Evolutionary conservation across 1,284 basidiomycete genomes (phyloP).

Genomic region (Ceratobasidium sp.): DNA sequence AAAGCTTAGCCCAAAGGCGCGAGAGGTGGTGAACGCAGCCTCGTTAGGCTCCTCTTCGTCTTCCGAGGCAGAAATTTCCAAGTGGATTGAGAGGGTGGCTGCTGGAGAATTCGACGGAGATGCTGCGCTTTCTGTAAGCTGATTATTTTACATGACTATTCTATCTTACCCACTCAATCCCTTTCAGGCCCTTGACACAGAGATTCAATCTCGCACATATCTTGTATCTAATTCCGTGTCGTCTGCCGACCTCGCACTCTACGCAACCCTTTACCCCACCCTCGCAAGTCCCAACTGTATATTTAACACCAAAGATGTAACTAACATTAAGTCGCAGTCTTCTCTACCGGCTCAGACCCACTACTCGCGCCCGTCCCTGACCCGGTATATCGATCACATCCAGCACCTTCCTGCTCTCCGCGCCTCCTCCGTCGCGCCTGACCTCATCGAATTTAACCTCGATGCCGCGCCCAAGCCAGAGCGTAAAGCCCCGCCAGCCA

Average conservation of each 20-base stretch:
- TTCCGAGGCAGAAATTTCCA: conserved; percentile 39
- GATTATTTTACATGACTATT: background rate
- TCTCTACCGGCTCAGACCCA: conserved; percentile 76
- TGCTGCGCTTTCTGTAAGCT: conserved; percentile 30
- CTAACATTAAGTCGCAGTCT: conserved; percentile 64
- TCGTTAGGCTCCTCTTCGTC: conserved; percentile 37
- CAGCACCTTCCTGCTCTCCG: conserved; percentile 78
- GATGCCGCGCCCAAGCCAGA: conserved; percentile 79
- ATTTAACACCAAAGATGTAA: background rate
- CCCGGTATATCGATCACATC: conserved; percentile 94
- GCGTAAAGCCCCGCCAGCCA: conserved; percentile 74
- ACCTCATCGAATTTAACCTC: conserved; percentile 67
- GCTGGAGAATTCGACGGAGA: conserved; percentile 43
- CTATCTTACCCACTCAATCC: background rate
- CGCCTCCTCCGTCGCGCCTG: conserved; percentile 67
- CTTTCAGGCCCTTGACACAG: conserved; percentile 60
- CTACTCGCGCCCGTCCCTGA: conserved; percentile 82
- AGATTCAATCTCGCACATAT: conserved; percentile 63
- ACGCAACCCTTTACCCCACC: conserved; percentile 70
- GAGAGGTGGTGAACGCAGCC: conserved; percentile 31
- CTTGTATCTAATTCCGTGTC: conserved; percentile 61
- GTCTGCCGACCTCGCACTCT: conserved; percentile 64
- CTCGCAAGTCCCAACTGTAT: conserved; percentile 67
- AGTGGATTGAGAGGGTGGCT: conserved; percentile 40
- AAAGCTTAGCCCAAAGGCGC: conserved; percentile 38